Evolutionary conservation across 2,329 filamentous ascomycete species (phyloP).

Genomic region (Fusarium torulosum): DNA sequence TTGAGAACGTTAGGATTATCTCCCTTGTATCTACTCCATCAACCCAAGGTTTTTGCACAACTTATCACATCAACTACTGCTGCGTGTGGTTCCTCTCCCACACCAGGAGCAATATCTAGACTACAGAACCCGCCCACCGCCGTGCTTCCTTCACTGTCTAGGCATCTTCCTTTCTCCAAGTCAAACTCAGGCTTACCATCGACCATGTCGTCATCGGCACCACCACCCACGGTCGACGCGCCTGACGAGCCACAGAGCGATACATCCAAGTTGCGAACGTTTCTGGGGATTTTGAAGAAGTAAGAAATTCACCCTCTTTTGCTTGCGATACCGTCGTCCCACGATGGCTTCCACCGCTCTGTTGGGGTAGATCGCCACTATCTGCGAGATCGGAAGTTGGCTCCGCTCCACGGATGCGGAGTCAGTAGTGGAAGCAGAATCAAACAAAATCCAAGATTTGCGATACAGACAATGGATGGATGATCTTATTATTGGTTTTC

Average conservation of each 20-base stretch:
- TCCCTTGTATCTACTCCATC: not conserved
- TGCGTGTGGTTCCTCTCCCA: slow-evolving; percentile 9
- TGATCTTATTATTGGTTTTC: slow-evolving; percentile 10
- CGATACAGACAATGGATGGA: slow-evolving; percentile 11
- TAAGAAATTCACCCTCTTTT: slow-evolving; percentile 60
- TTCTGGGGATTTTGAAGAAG: slow-evolving; percentile 89
- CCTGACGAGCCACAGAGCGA: slow-evolving; percentile 74
- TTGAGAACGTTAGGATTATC: slow-evolving; percentile 7
- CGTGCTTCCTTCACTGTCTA: slow-evolving; percentile 12
- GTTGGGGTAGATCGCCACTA: slow-evolving; percentile 9
- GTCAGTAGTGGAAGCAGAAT: slow-evolving; percentile 27
- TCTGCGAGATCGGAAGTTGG: slow-evolving; percentile 36
- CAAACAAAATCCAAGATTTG: slow-evolving; percentile 10
- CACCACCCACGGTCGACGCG: slow-evolving; percentile 50
- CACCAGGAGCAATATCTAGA: slow-evolving; percentile 11
- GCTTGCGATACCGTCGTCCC: slow-evolving; percentile 10
- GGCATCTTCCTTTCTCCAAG: slow-evolving; percentile 7
- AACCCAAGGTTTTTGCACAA: not conserved
- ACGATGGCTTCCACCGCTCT: slow-evolving; percentile 35
- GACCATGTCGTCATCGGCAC: slow-evolving; percentile 56
- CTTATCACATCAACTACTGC: slow-evolving; percentile 7
- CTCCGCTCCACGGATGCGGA: slow-evolving; percentile 30
- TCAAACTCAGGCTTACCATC: slow-evolving; percentile 32
- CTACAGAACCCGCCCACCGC: slow-evolving; percentile 1
- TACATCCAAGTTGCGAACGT: slow-evolving; percentile 88